Evolutionary conservation across 2,329 filamentous ascomycete species (phyloP), one percentile per base, ranked within the genome.

Genomic region (Epichloe gansuensis): DNA sequence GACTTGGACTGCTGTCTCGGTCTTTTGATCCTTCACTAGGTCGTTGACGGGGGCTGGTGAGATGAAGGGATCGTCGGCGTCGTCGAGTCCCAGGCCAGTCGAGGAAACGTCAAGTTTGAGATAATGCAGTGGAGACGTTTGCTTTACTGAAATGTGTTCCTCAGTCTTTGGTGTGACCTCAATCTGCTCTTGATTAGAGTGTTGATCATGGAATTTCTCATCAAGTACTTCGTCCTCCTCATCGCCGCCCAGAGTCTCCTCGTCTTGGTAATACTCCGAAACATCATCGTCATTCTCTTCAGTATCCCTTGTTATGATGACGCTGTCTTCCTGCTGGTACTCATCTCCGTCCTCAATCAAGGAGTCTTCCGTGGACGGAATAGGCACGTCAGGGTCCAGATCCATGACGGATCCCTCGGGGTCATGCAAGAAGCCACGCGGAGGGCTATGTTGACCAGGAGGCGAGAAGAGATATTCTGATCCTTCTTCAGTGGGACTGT

Each of bases 351-450:
- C 77, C n/a, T 77, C 74, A 42, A 81, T 64, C 40, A 80, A 71
- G 2, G 77, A 79, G 57, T 82, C 82, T 67, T 96, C 91, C 13
- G 89, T 84, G 38, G 88, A 94, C 21, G 88, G 90, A 59, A 96
- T 88, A 0, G 91, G 87, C 41, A 93, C 79, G 65, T 97, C 91
- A 6, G 91, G 91, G 64, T 97, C 89, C 54, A 89, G 76, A 35
- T 43, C 47, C 27, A 52, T 39, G 15, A 42, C 40, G 4, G 53
- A 50, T 7, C 27, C 51, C 47, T 49, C 35, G 2, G 44, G 6
- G 15, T 43, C 21, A 15, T 35, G 80, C 71, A 47, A 80, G 71
- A 59, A 63, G 51, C 70, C 75, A n/a, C 72, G 76, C 54, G 79
- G 74, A 12, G 80, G 76, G 58, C 71, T 81, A 2, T 76, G 17